Base-by-base conservation (phyloP, 257 asterid genomes). In the Asclepias syriaca region DNA sequence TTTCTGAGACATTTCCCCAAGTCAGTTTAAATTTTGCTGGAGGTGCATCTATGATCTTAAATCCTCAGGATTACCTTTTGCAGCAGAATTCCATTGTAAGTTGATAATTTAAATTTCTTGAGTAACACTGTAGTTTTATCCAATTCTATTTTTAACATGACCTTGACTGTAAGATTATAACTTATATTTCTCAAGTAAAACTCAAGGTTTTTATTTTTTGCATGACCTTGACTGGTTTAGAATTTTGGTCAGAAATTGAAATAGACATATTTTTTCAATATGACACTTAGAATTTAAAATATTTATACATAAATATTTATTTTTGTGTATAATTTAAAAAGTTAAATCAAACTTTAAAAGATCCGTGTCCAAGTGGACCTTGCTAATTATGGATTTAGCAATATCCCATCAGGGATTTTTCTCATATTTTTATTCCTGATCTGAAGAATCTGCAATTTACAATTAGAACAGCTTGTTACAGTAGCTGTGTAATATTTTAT, bases 1-100 rank as follows among this genome's bases (percentile, higher is more conserved):
- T 92, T 73, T 83, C 92, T 6, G 90, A 85, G 40, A 79, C 79
- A 75, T 95, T 95, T 83, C 99, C 99, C 56, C 73, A 57, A 13
- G 96, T 95, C 72, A 85, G 85, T 84, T 82, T 95, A 45, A 87
- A 85, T 83, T 95, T 95, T 74, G 94, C 90, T 27, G 96, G 96
- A 67, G 98, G 98, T 77, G 96, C 86, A 53, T 81, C 98, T 58
- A 91, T 94, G 99, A 51, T 81, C 24, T 81, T 94, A 80, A 83
- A 82, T 82, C 96, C 98, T 45, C 83, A 85, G 77, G 97, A 88
- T 74, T 95, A 95, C 89, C 99, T 95, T 80, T 82, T 95, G 78
- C 97, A 87, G 88, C 95, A 94, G 79, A 90, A 90, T 80, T 87
- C 97, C 68, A 71, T 89, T 70, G 99, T 94, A 84, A 85, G 99